Evolutionary conservation across 2,329 filamentous ascomycete genomes (phyloP).

Genomic region (Exophiala calicioides): DNA sequence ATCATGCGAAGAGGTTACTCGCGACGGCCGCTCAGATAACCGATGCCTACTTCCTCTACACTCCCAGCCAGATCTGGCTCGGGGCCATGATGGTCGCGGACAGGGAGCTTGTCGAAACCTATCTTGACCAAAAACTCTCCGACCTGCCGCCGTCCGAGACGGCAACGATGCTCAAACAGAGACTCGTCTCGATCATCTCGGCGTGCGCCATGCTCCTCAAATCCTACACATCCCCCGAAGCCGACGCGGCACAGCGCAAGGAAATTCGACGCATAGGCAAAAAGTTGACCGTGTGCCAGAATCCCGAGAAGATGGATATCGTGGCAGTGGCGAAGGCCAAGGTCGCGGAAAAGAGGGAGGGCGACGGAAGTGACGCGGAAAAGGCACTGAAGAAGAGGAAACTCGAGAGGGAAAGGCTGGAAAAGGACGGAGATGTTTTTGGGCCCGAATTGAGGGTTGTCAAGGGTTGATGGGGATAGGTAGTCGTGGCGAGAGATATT

Average conservation of each 20-base stretch:
- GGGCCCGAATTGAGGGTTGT: slow-evolving; percentile 32
- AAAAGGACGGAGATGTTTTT: slow-evolving; percentile 37
- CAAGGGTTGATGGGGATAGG: background rate
- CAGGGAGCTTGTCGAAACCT: slow-evolving; percentile 45
- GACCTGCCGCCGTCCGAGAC: slow-evolving; percentile 12
- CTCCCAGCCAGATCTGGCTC: slow-evolving; percentile 90
- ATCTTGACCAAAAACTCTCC: slow-evolving; percentile 48
- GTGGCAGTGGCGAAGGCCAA: slow-evolving; percentile 36
- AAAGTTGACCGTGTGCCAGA: slow-evolving; percentile 52
- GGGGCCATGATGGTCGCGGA: slow-evolving; percentile 78
- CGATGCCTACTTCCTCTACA: slow-evolving; percentile 96
- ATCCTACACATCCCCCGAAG: slow-evolving; percentile 42
- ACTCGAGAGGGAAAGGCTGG: slow-evolving; percentile 32
- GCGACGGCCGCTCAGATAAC: slow-evolving; percentile 81
- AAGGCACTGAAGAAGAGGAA: slow-evolving; percentile 36
- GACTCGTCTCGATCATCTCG: slow-evolving; percentile 39
- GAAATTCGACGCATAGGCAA: slow-evolving; percentile 49
- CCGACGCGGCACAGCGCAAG: slow-evolving; percentile 43
- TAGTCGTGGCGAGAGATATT: too few relatives aligned
- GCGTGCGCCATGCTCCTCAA: slow-evolving; percentile 43
- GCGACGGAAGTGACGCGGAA: slow-evolving; percentile 35
- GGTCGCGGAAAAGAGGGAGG: slow-evolving; percentile 44
- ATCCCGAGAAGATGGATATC: slow-evolving; percentile 49
- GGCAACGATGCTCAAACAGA: slow-evolving; percentile 13
- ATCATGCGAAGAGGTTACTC: slow-evolving; percentile 70